Base-by-base conservation (phyloP, 2,329 filamentous ascomycete genomes). In the Macrophomina phaseolina region DNA sequence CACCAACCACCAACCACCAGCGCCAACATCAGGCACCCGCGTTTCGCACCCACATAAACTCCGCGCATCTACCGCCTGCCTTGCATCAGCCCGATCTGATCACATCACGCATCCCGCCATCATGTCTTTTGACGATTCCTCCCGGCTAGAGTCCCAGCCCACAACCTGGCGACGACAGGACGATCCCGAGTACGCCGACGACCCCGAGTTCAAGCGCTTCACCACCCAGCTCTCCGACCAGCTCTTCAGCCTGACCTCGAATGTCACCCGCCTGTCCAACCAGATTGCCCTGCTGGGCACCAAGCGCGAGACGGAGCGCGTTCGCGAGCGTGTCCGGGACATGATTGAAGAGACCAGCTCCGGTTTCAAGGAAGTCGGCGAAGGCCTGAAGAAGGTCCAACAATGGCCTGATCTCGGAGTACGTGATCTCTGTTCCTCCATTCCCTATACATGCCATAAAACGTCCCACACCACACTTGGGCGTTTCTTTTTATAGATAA, bases 41-140 rank as follows among this genome's bases (percentile, higher is more conserved):
- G 18, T 51, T 58, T 55, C 46, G 18, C 52, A 48, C 14, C 34
- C 6, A 30, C 28, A 32, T 9, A 45, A 32, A n/a, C 18, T 14
- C 32, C 38, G 16, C 18, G 36, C 48, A 16, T 18, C 42, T 34
- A 18, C 18, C 46, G 34, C 40, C 48, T 18, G 36, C 32, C 16
- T 40, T 42, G 34, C 16, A 18, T 28, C 12, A 49, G n/a, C 9
- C 38, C 32, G 30, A 40, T 28, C 40, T 52, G 6, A 23, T 38
- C 52, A 16, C n/a, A 12, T n/a, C 12, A 40, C 14, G 9, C 4
- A 46, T 12, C 9, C 36, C 28, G 16, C 45, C 65, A 75, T 68
- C 69, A 98, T 98, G 94, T 97, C 94, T 18, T 98, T 95, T 81
- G 91, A 97, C 78, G 91, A 92, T 73, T 86, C 95, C 70, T 91